Conservation (phyloP, 148 eudicot species). For the Heliamphora exappendiculata region DNA sequence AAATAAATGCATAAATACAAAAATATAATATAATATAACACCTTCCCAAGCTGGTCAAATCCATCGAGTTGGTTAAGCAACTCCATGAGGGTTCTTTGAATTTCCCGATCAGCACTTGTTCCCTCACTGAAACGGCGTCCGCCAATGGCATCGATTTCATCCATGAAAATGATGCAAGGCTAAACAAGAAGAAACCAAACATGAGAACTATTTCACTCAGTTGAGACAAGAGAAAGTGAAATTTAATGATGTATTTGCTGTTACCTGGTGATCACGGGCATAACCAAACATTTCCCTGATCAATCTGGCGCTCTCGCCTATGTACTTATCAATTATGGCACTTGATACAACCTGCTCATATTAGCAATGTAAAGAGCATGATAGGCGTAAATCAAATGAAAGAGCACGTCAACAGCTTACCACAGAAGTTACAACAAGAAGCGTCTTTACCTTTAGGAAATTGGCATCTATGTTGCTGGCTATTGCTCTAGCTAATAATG, state of each 20-base stretch:
- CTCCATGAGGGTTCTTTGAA: constrained; percentile 97
- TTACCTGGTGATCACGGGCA: constrained; percentile 95
- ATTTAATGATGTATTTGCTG: neutral
- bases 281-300: constrained; percentile 97
- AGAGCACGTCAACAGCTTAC: neutral
- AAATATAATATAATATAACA: constrained; percentile 15
- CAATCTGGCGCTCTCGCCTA: constrained; percentile 97
- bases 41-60: constrained; percentile 95
- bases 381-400: neutral
- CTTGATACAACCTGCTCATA: constrained; percentile 81
- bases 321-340: constrained; percentile 94
- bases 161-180: constrained; percentile 99
- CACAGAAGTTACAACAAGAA: neutral
- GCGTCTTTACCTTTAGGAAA: constrained; percentile 63
- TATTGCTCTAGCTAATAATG: constrained; percentile 91
- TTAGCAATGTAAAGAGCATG: neutral
- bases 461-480: constrained; percentile 98
- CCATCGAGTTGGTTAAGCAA: constrained; percentile 91
- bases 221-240: neutral
- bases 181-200: constrained; percentile 16
- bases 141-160: constrained; percentile 95
- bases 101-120: constrained; percentile 98
- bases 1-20: too few species aligned
- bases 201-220: neutral
- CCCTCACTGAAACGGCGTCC: constrained; percentile 98